These are phyloP conservation scores for Plasmodium chabaudi DNA, from an alignment of 169 alveolate genomes.

Conservation along the genomic window DNA sequence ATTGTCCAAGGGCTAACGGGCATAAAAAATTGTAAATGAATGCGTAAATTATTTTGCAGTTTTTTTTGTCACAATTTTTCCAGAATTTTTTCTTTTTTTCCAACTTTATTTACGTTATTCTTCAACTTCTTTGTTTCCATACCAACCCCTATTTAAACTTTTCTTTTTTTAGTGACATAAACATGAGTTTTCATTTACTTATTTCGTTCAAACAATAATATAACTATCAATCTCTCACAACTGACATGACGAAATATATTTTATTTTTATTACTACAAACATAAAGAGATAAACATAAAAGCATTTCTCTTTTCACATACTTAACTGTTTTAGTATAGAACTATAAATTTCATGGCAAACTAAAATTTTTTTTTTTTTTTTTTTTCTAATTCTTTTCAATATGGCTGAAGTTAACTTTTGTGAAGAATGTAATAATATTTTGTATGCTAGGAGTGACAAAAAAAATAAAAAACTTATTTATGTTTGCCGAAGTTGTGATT, in stretches of 20 bases:
- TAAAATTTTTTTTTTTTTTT: background rate
- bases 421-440: constrained; percentile 82
- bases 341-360: background rate
- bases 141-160: background rate
- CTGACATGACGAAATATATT: background rate
- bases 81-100: constrained; percentile 3
- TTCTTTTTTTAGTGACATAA: background rate
- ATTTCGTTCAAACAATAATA: background rate
- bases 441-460: constrained; percentile 78
- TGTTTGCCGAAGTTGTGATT: constrained; percentile 81
- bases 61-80: background rate
- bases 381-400: background rate
- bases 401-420: constrained; percentile 81
- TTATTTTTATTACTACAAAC: background rate
- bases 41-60: background rate
- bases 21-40: background rate
- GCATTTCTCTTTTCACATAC: background rate
- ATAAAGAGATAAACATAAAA: no score
- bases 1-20: background rate
- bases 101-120: background rate
- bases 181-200: background rate
- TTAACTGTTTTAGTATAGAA: background rate
- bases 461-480: constrained; percentile 76
- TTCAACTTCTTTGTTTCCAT: background rate
- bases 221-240: background rate